Conservation (phyloP, 192 early-diverging fungal species). For the Lobosporangium transversale region DNA sequence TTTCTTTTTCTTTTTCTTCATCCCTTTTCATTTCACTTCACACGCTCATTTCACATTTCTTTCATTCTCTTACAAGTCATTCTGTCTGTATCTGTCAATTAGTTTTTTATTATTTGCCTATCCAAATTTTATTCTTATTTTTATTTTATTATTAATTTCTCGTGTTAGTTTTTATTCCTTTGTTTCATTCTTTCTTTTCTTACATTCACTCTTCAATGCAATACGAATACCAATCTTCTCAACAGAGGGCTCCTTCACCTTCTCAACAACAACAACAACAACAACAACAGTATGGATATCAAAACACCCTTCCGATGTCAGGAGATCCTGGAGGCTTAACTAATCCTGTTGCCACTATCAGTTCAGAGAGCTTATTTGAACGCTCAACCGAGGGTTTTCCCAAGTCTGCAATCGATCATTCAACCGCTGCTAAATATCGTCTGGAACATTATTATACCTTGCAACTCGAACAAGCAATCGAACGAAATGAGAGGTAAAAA, state of each 20-base stretch:
- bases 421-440: slow-evolving; percentile 89
- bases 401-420: slow-evolving; percentile 83
- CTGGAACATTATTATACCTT: slow-evolving; percentile 95
- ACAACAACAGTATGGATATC: slow-evolving; percentile 1
- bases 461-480: slow-evolving; percentile 88
- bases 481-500: slow-evolving; percentile 76
- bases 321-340: not conserved
- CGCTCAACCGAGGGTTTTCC: slow-evolving; percentile 83
- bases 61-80: not conserved
- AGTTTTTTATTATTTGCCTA: too few species aligned
- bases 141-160: too few species aligned
- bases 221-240: slow-evolving; percentile 34
- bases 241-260: slow-evolving; percentile 7
- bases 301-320: slow-evolving; percentile 1
- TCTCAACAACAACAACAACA: slow-evolving; percentile 1
- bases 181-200: not conserved
- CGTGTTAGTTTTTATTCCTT: not conserved
- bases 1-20: not conserved
- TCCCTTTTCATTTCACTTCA: not conserved
- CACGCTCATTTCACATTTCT: not conserved
- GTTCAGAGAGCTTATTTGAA: slow-evolving; percentile 61
- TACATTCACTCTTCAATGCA: slow-evolving; percentile 12
- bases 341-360: not conserved
- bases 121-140: too few species aligned
- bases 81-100: not conserved